These are phyloP conservation scores for Escovopsis weberi DNA, from an alignment of 2,329 filamentous ascomycete species.

Conservation along the genomic window DNA sequence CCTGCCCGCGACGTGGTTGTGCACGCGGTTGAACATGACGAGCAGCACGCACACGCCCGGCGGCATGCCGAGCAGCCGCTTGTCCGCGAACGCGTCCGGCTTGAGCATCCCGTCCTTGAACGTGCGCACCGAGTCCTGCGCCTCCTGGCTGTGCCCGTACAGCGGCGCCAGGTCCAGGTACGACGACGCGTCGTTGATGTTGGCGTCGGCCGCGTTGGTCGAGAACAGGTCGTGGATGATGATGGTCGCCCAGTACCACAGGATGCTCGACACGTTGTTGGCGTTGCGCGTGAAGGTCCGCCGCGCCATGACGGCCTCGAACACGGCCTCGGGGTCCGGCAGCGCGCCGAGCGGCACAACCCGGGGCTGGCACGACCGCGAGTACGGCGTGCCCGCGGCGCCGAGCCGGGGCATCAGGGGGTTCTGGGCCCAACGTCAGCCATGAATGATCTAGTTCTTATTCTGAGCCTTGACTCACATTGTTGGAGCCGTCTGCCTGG, in stretches of 20 bases:
- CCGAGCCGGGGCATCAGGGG: conserved; percentile 50
- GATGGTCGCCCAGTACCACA: conserved; percentile 61
- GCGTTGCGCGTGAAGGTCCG: conserved; percentile 42
- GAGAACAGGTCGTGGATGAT: conserved; percentile 64
- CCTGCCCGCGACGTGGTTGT: conserved; percentile 72
- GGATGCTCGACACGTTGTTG: conserved; percentile 56
- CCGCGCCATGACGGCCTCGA: conserved; percentile 45
- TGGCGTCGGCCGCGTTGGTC: conserved; percentile 47
- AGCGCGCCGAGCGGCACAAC: conserved; percentile 46
- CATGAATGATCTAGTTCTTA: neutral
- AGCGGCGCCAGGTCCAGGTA: conserved; percentile 60
- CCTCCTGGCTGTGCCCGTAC: conserved; percentile 53
- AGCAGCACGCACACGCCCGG: conserved; percentile 57
- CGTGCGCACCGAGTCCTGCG: conserved; percentile 52
- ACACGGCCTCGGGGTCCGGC: conserved; percentile 51
- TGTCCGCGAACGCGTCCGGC: conserved; percentile 57
- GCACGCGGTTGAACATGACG: conserved; percentile 72
- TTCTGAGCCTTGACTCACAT: conserved; percentile 26
- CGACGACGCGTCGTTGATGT: conserved; percentile 51
- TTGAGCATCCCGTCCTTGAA: conserved; percentile 60
- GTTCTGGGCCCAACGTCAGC: conserved; percentile 29
- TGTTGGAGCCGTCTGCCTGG: conserved; percentile 55
- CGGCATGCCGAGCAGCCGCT: conserved; percentile 54
- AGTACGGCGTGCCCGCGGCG: conserved; percentile 52
- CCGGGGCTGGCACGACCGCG: conserved; percentile 46